A percentile compares a stretch with the other conserved stretches of the same genome.
Conservation (phyloP, 2,329 filamentous ascomycete species). For the Fusarium sp. region DNA sequence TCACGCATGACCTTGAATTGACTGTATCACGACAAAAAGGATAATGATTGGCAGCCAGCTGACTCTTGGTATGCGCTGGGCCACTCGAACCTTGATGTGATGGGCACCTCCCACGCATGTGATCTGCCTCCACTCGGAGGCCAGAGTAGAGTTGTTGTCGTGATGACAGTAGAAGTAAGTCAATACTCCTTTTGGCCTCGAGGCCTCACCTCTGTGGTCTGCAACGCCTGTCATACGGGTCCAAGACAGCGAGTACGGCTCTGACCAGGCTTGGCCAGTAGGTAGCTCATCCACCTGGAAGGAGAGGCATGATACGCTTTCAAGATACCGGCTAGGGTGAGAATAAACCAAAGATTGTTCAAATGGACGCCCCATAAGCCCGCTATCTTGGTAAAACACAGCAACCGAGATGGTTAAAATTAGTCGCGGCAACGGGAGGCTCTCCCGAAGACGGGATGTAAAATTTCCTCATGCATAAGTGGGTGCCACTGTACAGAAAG, state of each 20-base stretch:
- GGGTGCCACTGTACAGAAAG: conserved; percentile 37
- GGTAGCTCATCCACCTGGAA: conserved; percentile 10
- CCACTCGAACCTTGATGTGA: not conserved
- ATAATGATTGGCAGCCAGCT: not conserved
- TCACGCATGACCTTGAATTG: not conserved
- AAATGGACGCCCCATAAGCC: not conserved
- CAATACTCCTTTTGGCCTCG: not conserved
- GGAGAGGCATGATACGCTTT: conserved; percentile 26
- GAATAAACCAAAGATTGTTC: not conserved
- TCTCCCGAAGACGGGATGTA: conserved; percentile 38
- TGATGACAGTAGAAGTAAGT: not conserved
- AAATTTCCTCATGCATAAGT: conserved; percentile 36
- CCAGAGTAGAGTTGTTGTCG: not conserved
- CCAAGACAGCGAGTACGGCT: not conserved
- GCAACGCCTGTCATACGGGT: not conserved
- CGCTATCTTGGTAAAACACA: not conserved
- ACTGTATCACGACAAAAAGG: not conserved
- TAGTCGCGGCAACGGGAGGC: conserved; percentile 33
- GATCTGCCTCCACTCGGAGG: not conserved
- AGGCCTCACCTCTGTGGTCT: conserved; percentile 1
- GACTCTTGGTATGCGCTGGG: too few relatives aligned
- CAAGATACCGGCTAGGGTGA: not conserved
- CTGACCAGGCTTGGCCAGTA: conserved; percentile 15
- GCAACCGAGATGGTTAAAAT: conserved; percentile 12
- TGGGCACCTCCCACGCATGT: not conserved